phyloP scores from a whole-genome alignment of 192 early-diverging fungal species.

The Coemansia sp. region DNA sequence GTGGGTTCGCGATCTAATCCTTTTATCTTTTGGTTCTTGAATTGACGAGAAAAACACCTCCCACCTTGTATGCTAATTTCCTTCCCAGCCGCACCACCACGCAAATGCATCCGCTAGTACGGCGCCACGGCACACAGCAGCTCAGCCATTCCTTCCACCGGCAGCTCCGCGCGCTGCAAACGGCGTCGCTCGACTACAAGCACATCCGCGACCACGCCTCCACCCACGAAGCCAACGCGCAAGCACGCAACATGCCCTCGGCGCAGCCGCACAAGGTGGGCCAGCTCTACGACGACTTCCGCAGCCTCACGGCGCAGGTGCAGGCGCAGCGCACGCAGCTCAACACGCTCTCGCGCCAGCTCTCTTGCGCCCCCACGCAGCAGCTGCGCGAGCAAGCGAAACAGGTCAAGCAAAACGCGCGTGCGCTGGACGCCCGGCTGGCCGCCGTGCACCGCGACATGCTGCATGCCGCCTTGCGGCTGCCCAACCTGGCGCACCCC shows the following conservation, averaged over 20 bases:
- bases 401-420: slow-evolving; percentile 60
- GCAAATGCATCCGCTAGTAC: not conserved
- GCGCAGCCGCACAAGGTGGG: slow-evolving; percentile 51
- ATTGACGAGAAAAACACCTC: too few species aligned
- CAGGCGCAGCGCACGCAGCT: slow-evolving; percentile 46
- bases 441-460: slow-evolving; percentile 55
- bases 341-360: slow-evolving; percentile 49
- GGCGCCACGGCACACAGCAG: not conserved
- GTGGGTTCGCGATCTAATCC: too few species aligned
- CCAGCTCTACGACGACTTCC: slow-evolving; percentile 51
- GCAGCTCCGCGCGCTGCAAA: slow-evolving; percentile 24
- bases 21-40: too few species aligned
- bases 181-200: slow-evolving; percentile 59
- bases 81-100: not conserved
- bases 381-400: slow-evolving; percentile 44
- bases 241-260: slow-evolving; percentile 55
- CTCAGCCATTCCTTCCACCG: too few species aligned
- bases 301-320: slow-evolving; percentile 18
- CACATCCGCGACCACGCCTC: slow-evolving; percentile 55
- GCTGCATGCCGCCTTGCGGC: slow-evolving; percentile 59
- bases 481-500: slow-evolving; percentile 78
- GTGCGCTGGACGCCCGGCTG: slow-evolving; percentile 52
- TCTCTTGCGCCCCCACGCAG: slow-evolving; percentile 3
- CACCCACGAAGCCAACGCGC: slow-evolving; percentile 47
- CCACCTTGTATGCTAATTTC: too few species aligned